Conservation (phyloP, 257 asterid genomes). For the Jacaranda copaia region DNA sequence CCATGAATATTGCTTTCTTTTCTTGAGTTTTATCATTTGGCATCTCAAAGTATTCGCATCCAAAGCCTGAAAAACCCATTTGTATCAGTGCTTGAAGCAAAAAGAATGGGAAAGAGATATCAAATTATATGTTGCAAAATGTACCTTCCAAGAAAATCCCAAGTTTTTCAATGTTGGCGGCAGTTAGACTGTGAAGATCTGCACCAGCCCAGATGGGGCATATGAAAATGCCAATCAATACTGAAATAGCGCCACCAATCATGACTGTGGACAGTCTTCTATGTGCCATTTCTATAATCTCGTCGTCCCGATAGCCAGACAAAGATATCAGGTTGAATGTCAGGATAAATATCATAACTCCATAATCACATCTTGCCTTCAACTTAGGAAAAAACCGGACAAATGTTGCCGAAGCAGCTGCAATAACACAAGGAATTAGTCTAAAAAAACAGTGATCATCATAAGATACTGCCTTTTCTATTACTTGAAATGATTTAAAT, state of each 20-base stretch:
- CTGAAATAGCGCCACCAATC: slow-evolving; percentile 36
- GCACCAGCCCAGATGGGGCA: slow-evolving; percentile 42
- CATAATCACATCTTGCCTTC: slow-evolving; percentile 85
- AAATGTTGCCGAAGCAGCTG: slow-evolving; percentile 71
- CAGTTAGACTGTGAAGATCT: slow-evolving; percentile 40
- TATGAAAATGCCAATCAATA: slow-evolving; percentile 25
- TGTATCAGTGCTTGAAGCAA: background rate
- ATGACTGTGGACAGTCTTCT: slow-evolving; percentile 31
- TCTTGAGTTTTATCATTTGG: background rate
- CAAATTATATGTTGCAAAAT: background rate
- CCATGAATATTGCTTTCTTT: slow-evolving; percentile 1
- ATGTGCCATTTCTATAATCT: slow-evolving; percentile 38
- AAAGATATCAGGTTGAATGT: slow-evolving; percentile 51
- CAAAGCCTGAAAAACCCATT: slow-evolving; percentile 32
- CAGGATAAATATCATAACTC: slow-evolving; percentile 68
- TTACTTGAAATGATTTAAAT: slow-evolving; percentile 43
- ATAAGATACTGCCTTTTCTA: slow-evolving; percentile 21
- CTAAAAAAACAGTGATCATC: slow-evolving; percentile 25
- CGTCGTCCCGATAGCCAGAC: slow-evolving; percentile 40
- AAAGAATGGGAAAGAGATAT: too few species aligned
- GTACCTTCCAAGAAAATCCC: slow-evolving; percentile 40
- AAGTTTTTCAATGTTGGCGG: slow-evolving; percentile 40
- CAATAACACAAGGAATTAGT: slow-evolving; percentile 31
- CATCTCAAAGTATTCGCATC: slow-evolving; percentile 30
- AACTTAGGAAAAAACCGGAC: slow-evolving; percentile 69